Conservation (phyloP, 164 flowering plant species). For the Berberis thunbergii region DNA sequence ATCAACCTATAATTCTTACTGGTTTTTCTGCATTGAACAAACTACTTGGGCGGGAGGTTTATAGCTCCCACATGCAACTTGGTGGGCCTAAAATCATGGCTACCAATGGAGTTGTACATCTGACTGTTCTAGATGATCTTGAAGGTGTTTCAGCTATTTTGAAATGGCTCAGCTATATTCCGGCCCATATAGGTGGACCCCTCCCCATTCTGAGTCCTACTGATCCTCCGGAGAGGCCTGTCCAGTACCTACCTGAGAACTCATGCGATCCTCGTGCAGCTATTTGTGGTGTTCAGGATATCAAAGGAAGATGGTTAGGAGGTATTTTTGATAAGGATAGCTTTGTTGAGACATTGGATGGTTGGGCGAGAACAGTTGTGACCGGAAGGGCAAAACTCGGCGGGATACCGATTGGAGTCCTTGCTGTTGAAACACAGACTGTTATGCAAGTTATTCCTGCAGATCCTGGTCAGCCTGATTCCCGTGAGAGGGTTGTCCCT, state of each 20-base stretch:
- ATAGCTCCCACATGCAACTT: conserved; percentile 99
- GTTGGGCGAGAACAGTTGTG: conserved; percentile 99
- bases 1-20: conserved; percentile 94
- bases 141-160: conserved; percentile 87
- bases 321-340: conserved; percentile 92
- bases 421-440: conserved; percentile 98
- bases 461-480: conserved; percentile 99
- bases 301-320: conserved; percentile 71
- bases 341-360: conserved; percentile 91
- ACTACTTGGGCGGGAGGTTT: conserved; percentile 96
- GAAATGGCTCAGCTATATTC: conserved; percentile 93
- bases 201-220: conserved; percentile 61
- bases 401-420: conserved; percentile 93
- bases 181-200: conserved; percentile 66
- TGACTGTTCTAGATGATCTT: conserved; percentile 95
- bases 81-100: conserved; percentile 99
- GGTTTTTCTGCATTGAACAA: conserved; percentile 97
- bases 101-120: conserved; percentile 95
- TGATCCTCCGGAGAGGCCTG: conserved; percentile 80
- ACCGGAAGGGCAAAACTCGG: conserved; percentile 99
- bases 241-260: conserved; percentile 76
- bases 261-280: conserved; percentile 99
- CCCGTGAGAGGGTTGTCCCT: conserved; percentile 92
- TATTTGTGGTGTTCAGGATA: conserved; percentile 53
- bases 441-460: conserved; percentile 98